Evolutionary conservation across 805 yeast species (phyloP).

Genomic region (Saccharomycopsis amapae): DNA sequence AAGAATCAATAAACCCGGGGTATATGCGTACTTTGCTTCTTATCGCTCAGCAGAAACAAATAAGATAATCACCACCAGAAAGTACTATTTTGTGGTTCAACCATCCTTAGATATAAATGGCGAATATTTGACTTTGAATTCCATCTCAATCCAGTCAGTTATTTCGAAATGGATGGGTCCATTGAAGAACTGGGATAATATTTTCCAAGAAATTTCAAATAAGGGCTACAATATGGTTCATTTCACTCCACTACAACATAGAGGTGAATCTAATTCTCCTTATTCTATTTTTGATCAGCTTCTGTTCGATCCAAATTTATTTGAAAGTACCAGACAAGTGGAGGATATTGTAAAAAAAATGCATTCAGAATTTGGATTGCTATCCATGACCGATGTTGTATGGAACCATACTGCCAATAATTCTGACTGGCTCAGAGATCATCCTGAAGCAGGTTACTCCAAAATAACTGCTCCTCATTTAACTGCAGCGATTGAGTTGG

Average conservation of each 20-base stretch:
- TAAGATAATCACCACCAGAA: constrained; percentile 43
- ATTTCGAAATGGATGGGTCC: constrained; percentile 90
- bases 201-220: constrained; percentile 51
- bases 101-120: constrained; percentile 56
- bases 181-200: constrained; percentile 53
- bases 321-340: constrained; percentile 49
- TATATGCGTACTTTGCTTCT: constrained; percentile 66
- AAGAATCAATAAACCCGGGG: constrained; percentile 64
- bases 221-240: constrained; percentile 95
- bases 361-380: constrained; percentile 49
- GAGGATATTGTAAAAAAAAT: constrained; percentile 39
- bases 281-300: constrained; percentile 87
- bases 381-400: constrained; percentile 86
- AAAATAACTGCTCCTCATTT: constrained; percentile 85
- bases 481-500: constrained; percentile 77
- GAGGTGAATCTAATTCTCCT: constrained; percentile 91
- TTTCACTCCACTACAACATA: constrained; percentile 84
- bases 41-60: constrained; percentile 37
- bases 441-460: constrained; percentile 89
- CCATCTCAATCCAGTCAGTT: constrained; percentile 75
- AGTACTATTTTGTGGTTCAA: constrained; percentile 67
- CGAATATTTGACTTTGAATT: constrained; percentile 59
- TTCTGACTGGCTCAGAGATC: constrained; percentile 75
- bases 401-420: constrained; percentile 93
- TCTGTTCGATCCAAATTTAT: constrained; percentile 59